These are phyloP conservation scores for Yamadazyma trypodendri DNA, from an alignment of 1,139 yeast species.

Conservation along the genomic window DNA sequence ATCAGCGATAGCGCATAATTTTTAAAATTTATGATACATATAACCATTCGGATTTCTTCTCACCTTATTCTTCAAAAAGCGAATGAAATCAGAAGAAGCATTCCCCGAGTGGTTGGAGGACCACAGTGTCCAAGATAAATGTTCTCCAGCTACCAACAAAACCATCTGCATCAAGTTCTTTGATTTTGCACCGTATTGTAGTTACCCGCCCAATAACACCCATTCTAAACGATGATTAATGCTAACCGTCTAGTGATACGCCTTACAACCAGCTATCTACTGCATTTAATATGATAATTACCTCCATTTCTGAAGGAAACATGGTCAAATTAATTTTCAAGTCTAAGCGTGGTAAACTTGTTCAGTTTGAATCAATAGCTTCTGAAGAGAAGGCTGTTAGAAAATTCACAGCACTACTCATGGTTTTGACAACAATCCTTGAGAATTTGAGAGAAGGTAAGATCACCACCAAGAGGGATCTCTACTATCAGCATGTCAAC, in stretches of 20 bases:
- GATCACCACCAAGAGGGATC: conserved; percentile 56
- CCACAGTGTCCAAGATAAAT: background rate
- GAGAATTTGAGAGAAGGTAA: conserved; percentile 11
- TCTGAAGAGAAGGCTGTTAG: conserved; percentile 1
- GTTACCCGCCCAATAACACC: background rate
- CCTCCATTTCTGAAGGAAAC: background rate
- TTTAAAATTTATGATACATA: background rate
- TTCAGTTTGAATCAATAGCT: conserved; percentile 12
- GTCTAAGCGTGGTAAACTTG: conserved; percentile 2
- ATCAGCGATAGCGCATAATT: background rate
- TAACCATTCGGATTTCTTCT: no score
- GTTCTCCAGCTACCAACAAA: background rate
- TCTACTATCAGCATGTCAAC: conserved; percentile 63
- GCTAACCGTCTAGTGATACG: background rate
- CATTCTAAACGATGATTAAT: background rate
- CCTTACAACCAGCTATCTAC: background rate
- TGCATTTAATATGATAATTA: background rate
- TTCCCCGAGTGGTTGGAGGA: background rate
- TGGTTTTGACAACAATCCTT: conserved; percentile 4
- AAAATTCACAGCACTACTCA: conserved; percentile 4
- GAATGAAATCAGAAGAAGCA: no score
- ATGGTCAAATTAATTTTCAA: background rate
- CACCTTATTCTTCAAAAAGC: no score
- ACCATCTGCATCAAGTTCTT: background rate
- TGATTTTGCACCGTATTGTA: conserved; percentile 1